These are phyloP conservation scores for Rhytidiadelphus loreus DNA, from an alignment of 225 moss, liverwort and hornwort species.

Conservation along the genomic window DNA sequence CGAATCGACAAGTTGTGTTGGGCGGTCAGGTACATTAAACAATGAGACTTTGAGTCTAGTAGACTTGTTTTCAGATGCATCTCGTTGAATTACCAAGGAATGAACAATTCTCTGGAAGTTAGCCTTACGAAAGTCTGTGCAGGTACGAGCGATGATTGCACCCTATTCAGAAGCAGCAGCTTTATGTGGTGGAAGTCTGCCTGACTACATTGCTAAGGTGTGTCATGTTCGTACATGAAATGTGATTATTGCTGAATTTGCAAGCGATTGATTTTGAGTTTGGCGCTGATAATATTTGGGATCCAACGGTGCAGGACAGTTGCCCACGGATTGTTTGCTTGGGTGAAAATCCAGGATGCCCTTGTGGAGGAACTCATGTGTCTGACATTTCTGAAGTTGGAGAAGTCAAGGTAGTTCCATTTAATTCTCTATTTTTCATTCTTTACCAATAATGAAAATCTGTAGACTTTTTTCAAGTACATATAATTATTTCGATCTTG, in stretches of 20 bases:
- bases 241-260: neutral
- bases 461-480: neutral
- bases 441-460: neutral
- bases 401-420: conserved; percentile 36
- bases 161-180: conserved; percentile 57
- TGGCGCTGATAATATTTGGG: neutral
- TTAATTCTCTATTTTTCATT: neutral
- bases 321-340: conserved; percentile 57
- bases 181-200: conserved; percentile 68
- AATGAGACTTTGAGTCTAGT: neutral
- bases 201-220: conserved; percentile 61
- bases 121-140: neutral
- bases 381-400: conserved; percentile 59
- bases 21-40: conserved; percentile 48
- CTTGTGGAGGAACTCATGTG: conserved; percentile 81
- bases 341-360: conserved; percentile 53
- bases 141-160: conserved; percentile 50
- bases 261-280: neutral
- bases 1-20: conserved; percentile 31
- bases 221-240: neutral
- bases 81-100: neutral
- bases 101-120: neutral
- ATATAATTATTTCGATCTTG: neutral
- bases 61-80: neutral
- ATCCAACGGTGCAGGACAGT: conserved; percentile 43